Evolutionary conservation across 495 filamentous ascomycete genomes (phyloP).

Genomic region (Penicillium bovifimosum): DNA sequence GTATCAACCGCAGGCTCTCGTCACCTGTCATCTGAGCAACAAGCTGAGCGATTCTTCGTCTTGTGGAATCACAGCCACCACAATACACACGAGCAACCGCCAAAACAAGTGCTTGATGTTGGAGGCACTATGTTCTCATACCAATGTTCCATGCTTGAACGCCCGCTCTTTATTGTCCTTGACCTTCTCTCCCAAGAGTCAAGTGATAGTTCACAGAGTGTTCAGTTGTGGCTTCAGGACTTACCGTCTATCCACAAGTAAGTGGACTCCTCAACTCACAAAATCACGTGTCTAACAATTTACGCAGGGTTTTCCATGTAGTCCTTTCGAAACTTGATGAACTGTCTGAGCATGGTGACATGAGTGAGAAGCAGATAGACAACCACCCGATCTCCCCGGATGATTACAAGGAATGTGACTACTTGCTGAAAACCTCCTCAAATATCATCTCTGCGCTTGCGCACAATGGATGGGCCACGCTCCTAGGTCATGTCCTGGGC

Average conservation of each 20-base stretch:
- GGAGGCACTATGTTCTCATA: constrained; percentile 33
- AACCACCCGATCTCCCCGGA: constrained; percentile 37
- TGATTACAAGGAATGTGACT: constrained; percentile 69
- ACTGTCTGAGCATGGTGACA: constrained; percentile 27
- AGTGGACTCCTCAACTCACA: constrained; percentile 2
- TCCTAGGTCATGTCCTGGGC: constrained; percentile 32
- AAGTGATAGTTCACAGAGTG: constrained; percentile 67
- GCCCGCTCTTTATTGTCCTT: constrained; percentile 76
- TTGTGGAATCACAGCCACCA: constrained; percentile 77
- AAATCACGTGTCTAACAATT: constrained; percentile 9
- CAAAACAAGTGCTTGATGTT: constrained; percentile 44
- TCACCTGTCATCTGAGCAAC: constrained; percentile 31
- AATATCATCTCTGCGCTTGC: constrained; percentile 55
- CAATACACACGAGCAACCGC: constrained; percentile 50
- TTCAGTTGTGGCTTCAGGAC: constrained; percentile 77
- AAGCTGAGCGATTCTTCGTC: constrained; percentile 56
- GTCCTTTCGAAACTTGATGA: constrained; percentile 36
- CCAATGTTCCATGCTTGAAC: constrained; percentile 61
- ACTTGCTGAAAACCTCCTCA: constrained; percentile 70
- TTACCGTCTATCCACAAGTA: constrained; percentile 49
- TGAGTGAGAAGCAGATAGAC: constrained; percentile 8
- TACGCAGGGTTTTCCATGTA: constrained; percentile 39
- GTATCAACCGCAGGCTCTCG: constrained; percentile 21
- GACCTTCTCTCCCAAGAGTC: constrained; percentile 71
- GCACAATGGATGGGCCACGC: constrained; percentile 38